Evolutionary conservation across 2,329 filamentous ascomycete species (phyloP).

Genomic region (Bimuria novae-zelandiae): DNA sequence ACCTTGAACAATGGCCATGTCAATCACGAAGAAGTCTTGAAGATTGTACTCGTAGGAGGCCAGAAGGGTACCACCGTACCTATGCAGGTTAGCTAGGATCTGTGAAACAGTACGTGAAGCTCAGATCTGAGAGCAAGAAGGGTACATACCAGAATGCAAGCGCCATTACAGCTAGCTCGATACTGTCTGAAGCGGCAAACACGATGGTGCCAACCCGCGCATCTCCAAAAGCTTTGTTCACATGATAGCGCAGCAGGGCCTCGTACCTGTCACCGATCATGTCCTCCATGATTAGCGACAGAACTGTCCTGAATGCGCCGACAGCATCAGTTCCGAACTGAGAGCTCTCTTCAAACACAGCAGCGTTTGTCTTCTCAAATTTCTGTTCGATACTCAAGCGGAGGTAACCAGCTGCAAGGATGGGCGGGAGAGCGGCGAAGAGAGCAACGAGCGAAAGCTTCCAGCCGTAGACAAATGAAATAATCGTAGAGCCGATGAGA

Average conservation of each 20-base stretch:
- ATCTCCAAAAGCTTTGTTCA: slow-evolving; percentile 63
- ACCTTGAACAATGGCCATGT: slow-evolving; percentile 56
- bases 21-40: slow-evolving; percentile 57
- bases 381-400: slow-evolving; percentile 64
- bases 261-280: slow-evolving; percentile 67
- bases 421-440: slow-evolving; percentile 61
- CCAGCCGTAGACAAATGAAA: slow-evolving; percentile 76
- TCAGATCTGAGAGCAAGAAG: not conserved
- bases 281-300: slow-evolving; percentile 71
- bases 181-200: slow-evolving; percentile 71
- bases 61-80: slow-evolving; percentile 48
- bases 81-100: slow-evolving; percentile 1
- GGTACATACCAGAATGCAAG: slow-evolving; percentile 60
- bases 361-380: slow-evolving; percentile 70
- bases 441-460: slow-evolving; percentile 72
- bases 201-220: slow-evolving; percentile 66
- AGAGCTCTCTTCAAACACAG: slow-evolving; percentile 72
- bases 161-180: slow-evolving; percentile 66
- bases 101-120: not conserved
- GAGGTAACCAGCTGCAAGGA: slow-evolving; percentile 55
- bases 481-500: slow-evolving; percentile 65
- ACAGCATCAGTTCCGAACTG: slow-evolving; percentile 77
- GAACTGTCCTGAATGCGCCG: slow-evolving; percentile 73
- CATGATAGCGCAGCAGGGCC: slow-evolving; percentile 62
- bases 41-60: slow-evolving; percentile 53